Evolutionary conservation across 2,329 filamentous ascomycete genomes (phyloP).

Genomic region (Cephalotrichum gorgonifer): DNA sequence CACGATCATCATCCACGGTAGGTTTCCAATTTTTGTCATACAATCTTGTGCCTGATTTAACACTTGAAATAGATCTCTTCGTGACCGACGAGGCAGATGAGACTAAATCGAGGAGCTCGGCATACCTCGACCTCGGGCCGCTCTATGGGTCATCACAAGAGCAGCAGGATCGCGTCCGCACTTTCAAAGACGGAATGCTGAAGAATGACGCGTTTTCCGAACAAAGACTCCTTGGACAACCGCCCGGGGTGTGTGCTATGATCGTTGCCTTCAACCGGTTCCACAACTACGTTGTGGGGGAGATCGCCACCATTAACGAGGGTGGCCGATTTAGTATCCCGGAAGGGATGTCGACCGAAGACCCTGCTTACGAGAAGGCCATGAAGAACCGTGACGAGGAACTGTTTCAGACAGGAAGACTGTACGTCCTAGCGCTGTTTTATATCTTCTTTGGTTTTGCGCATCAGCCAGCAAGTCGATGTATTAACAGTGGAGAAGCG

Average conservation of each 20-base stretch:
- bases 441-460: background rate
- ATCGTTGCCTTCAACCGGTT: constrained; percentile 65
- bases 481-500: constrained; percentile 7
- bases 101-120: constrained; percentile 25
- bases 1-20: constrained; percentile 41
- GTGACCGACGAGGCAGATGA: constrained; percentile 19
- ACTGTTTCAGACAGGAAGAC: constrained; percentile 25
- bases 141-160: constrained; percentile 27
- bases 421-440: constrained; percentile 7
- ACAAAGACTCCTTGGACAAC: constrained; percentile 52
- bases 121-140: constrained; percentile 34
- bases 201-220: constrained; percentile 55
- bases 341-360: background rate
- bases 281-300: constrained; percentile 69
- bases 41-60: background rate
- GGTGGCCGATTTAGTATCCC: constrained; percentile 22
- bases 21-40: constrained; percentile 23
- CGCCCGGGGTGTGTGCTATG: constrained; percentile 57
- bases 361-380: constrained; percentile 18
- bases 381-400: constrained; percentile 25
- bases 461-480: background rate
- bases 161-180: constrained; percentile 22
- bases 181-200: constrained; percentile 23
- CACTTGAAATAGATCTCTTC: constrained; percentile 10
- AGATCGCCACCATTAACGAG: constrained; percentile 45